Evolutionary conservation across 331 rosid genomes (phyloP).

Genomic region (Malus hybrid): DNA sequence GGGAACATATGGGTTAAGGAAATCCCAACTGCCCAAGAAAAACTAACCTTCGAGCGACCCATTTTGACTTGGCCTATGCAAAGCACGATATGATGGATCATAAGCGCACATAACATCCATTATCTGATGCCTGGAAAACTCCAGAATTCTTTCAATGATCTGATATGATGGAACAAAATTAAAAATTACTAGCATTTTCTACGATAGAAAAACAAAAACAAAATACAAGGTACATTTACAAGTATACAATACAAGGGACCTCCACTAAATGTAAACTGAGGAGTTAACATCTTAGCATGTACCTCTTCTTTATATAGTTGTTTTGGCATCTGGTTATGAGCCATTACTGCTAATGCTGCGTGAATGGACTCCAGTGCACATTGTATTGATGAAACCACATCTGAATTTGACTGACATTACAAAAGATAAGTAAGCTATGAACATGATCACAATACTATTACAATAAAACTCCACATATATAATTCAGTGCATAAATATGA

Average conservation of each 20-base stretch:
- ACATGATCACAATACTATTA: not conserved
- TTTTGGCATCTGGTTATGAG: slow-evolving; percentile 83
- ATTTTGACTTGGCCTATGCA: slow-evolving; percentile 76
- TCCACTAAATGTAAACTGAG: not conserved
- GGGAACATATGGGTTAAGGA: not conserved
- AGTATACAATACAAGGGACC: not conserved
- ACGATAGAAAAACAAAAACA: not conserved
- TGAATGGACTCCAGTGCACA: slow-evolving; percentile 94
- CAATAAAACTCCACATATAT: not conserved
- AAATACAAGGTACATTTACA: not conserved
- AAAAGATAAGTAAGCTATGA: slow-evolving; percentile 5
- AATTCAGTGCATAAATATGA: not conserved
- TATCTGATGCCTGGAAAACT: slow-evolving; percentile 87
- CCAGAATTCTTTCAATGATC: slow-evolving; percentile 95
- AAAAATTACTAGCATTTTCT: slow-evolving; percentile 1
- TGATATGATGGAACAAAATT: slow-evolving; percentile 19
- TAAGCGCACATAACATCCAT: slow-evolving; percentile 91
- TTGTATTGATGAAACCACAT: slow-evolving; percentile 56
- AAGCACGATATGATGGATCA: slow-evolving; percentile 88
- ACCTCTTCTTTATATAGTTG: slow-evolving; percentile 98
- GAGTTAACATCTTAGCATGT: slow-evolving; percentile 4
- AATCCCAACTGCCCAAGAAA: not conserved
- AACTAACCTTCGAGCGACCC: slow-evolving; percentile 66
- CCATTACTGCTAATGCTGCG: slow-evolving; percentile 86
- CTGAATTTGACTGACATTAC: slow-evolving; percentile 75